Evolutionary conservation across 495 filamentous ascomycete species (phyloP), one percentile per base, ranked within the genome.

Genomic region (Penicillium macrosclerotiorum): DNA sequence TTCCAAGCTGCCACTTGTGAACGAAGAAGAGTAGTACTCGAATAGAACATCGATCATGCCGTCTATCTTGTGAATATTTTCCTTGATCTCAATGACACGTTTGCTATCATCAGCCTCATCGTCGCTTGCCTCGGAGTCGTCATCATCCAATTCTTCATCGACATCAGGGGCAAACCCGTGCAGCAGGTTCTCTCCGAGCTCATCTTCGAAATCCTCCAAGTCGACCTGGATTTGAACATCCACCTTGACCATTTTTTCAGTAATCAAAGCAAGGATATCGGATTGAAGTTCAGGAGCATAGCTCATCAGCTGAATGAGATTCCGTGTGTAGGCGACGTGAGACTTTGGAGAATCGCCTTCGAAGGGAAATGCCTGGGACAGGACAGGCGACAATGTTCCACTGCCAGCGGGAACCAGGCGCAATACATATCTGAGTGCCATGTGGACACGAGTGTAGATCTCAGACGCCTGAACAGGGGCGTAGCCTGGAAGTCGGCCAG

Each of bases 151-250:
- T n/a, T 72, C 69, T 8, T 73, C 71, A 8, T 69, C 68, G 11
- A 62, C 60, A 20, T 75, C 71, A 11, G 59, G 65, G 9, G 68
- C 60, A 16, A 60, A 43, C 30, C 65, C 64, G 14, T 71, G 63
- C 14, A 75, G 34, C 4, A 75, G 49, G 27, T 66, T 69, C 22
- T 88, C 83, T 42, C 76, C 82, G 20, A 80, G 71, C 22, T 86
- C 83, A 16, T 89, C 85, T 42, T 86, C 84, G 39, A 93, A 67
- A 49, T 94, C 88, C 46, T 96, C 90, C 52, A 96, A 76, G 54
- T 97, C 90, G 8, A 89, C 80, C 63, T 96, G 91, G 60, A 97
- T 90, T 59, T 95, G 88, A 3, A 95, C 87, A 54, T 99, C 93
- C 34, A 94, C 84, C 64, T 93, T 95, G 45, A 96, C 88, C 3